Evolutionary conservation across 352 stramenopile genomes (phyloP).

Genomic region (Pilasporangium apinafurcum): DNA sequence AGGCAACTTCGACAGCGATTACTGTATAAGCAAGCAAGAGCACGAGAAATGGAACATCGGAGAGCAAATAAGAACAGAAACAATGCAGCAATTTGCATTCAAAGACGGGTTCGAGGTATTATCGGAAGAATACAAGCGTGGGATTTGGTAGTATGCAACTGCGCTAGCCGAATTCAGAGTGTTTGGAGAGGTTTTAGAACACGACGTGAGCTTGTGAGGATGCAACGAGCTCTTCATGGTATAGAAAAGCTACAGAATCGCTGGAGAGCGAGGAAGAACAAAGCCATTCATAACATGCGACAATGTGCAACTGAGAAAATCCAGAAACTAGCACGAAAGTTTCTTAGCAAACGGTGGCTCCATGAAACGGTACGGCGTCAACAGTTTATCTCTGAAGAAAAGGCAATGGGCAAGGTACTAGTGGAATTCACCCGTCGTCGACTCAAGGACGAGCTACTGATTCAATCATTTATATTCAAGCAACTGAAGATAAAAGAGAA

Average conservation of each 20-base stretch:
- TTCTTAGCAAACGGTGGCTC: slow-evolving; percentile 30
- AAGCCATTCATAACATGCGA: slow-evolving; percentile 16
- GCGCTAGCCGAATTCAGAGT: slow-evolving; percentile 40
- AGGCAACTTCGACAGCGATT: slow-evolving; percentile 27
- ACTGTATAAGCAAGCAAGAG: slow-evolving; percentile 25
- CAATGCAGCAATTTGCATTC: slow-evolving; percentile 40
- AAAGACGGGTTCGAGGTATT: slow-evolving; percentile 49
- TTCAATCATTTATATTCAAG: slow-evolving; percentile 57
- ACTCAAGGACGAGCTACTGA: slow-evolving; percentile 47
- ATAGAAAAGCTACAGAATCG: slow-evolving; percentile 42
- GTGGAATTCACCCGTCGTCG: slow-evolving; percentile 34
- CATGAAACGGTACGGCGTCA: slow-evolving; percentile 26
- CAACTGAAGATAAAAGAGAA: slow-evolving; percentile 11
- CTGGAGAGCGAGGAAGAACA: slow-evolving; percentile 26
- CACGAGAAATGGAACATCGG: slow-evolving; percentile 18
- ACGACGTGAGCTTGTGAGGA: slow-evolving; percentile 30
- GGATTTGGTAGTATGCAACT: slow-evolving; percentile 26
- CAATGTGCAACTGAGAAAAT: slow-evolving; percentile 20
- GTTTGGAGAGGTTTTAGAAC: slow-evolving; percentile 48
- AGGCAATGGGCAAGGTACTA: slow-evolving; percentile 38
- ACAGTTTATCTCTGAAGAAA: slow-evolving; percentile 47
- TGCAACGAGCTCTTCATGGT: slow-evolving; percentile 30
- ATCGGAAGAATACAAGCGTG: slow-evolving; percentile 31
- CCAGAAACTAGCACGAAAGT: slow-evolving; percentile 28
- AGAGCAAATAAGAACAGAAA: slow-evolving; percentile 17